Evolutionary conservation across 2,329 filamentous ascomycete genomes (phyloP), one percentile per base, ranked within the genome.

Genomic region (Fusarium avenaceum): DNA sequence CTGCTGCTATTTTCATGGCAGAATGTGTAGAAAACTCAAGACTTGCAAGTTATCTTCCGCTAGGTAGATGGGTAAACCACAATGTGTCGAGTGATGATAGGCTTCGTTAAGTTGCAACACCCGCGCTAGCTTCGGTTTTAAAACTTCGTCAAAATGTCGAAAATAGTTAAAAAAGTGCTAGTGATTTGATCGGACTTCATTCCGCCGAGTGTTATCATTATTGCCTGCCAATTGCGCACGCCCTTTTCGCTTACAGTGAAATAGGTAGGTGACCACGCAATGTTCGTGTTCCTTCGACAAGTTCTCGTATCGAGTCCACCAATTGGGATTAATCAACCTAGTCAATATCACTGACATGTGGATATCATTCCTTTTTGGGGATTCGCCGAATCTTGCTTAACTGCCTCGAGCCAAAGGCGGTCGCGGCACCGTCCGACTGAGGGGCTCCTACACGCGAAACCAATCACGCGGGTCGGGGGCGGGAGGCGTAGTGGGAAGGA

Each of bases 401-500:
- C 22, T 22, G 4, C 22, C 22, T 22, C 4, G 22, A 15, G 1
- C 2, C 17, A 3, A 10, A 24, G 6, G 32, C 4, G 8, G 11
- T 35, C 5, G 15, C 35, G 24, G 6, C 14, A 17, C 43, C 19
- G 13, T 9, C 4, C 1, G 17, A 24, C 3, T 43, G 52, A 59
- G 28, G 43, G 43, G 43, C 43, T 4, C 33, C 6, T 10, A 17
- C 20, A 19, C 15, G 6, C n/a, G 17, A n/a, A 2, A 4, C 3
- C 3, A 0, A 28, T 22, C 2, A 28, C 15, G 35, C 6, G 24
- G 6, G 26, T 17, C n/a, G 4, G 15, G 11, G 2, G 2, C 24
- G 20, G 5, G 43, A 19, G 53, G 57, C 43, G 52, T 43, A 58
- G 53, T 5, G 4, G 0, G 24, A 30, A 50, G 53, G 44, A 44